phyloP scores from a whole-genome alignment of 192 early-diverging fungal genomes.

The Backusella parvicylindrica region DNA sequence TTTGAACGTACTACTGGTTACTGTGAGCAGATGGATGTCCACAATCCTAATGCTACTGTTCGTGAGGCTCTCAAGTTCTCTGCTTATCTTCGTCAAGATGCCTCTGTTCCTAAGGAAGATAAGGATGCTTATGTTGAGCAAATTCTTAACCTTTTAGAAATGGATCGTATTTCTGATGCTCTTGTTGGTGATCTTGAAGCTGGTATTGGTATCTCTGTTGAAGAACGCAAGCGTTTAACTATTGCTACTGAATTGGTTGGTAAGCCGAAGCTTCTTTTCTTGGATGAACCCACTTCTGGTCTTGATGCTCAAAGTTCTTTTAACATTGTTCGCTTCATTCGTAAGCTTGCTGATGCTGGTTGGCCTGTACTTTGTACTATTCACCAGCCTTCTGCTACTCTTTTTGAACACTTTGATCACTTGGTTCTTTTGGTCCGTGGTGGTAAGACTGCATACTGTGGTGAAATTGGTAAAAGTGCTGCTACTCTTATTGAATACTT shows the following conservation, averaged over 20 bases:
- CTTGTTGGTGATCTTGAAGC: conserved; percentile 48
- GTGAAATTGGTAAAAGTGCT: conserved; percentile 69
- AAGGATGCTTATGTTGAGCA: conserved; percentile 53
- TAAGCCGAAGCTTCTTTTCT: conserved; percentile 71
- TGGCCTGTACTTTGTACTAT: conserved; percentile 79
- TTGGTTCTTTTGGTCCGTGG: conserved; percentile 75
- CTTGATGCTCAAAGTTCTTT: conserved; percentile 80
- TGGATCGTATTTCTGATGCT: conserved; percentile 55
- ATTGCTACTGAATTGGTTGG: conserved; percentile 85
- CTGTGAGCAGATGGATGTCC: conserved; percentile 89
- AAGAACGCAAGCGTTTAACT: conserved; percentile 78
- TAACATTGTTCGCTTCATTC: conserved; percentile 73
- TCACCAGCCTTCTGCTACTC: conserved; percentile 78
- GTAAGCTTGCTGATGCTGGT: conserved; percentile 59
- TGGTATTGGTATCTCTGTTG: conserved; percentile 72
- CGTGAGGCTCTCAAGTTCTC: conserved; percentile 85
- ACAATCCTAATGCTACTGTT: conserved; percentile 84
- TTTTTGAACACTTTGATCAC: conserved; percentile 85
- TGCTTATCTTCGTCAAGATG: conserved; percentile 67
- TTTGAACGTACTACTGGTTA: conserved; percentile 65
- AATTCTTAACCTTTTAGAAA: conserved; percentile 50
- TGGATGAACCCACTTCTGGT: conserved; percentile 71
- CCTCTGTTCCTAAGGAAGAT: conserved; percentile 44
- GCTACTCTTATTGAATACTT: conserved; percentile 66
- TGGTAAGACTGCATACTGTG: conserved; percentile 78